phyloP scores from a whole-genome alignment of 2,329 filamentous ascomycete genomes.

The Venturia asperata region DNA sequence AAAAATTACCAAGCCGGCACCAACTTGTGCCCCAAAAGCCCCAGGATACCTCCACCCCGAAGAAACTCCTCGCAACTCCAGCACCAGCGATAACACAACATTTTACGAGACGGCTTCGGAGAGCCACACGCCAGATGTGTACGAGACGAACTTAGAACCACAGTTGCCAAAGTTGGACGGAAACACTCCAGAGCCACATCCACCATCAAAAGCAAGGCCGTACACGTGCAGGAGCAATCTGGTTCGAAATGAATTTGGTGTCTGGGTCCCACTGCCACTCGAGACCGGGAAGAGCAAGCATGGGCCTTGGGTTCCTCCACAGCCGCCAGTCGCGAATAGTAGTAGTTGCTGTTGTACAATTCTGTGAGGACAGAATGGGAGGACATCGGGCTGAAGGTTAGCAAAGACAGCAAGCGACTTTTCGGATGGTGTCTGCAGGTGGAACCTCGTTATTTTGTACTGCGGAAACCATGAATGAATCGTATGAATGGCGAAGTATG shows the following conservation, averaged over 20 bases:
- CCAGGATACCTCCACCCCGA: not conserved
- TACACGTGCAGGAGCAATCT: not conserved
- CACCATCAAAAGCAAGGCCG: not conserved
- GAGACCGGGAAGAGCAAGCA: conserved; percentile 5
- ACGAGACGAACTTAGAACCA: not conserved
- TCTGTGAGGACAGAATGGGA: not conserved
- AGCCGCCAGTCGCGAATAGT: not conserved
- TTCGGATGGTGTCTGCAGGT: not conserved
- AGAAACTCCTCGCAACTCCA: not conserved
- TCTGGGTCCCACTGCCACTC: not conserved
- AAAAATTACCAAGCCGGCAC: not conserved
- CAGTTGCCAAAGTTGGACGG: not conserved
- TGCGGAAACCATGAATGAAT: not conserved
- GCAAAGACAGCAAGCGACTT: not conserved
- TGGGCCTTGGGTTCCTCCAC: conserved; percentile 7
- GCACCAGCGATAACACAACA: not conserved
- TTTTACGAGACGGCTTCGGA: not conserved
- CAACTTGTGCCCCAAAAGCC: not conserved
- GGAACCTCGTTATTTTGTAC: not conserved
- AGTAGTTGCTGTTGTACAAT: not conserved
- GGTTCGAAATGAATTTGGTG: conserved; percentile 1
- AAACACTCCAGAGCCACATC: not conserved
- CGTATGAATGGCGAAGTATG: not conserved
- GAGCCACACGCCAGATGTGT: not conserved
- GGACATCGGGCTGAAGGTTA: not conserved